Evolutionary conservation across 2,329 filamentous ascomycete species (phyloP).

Genomic region (Colletotrichum siamense): DNA sequence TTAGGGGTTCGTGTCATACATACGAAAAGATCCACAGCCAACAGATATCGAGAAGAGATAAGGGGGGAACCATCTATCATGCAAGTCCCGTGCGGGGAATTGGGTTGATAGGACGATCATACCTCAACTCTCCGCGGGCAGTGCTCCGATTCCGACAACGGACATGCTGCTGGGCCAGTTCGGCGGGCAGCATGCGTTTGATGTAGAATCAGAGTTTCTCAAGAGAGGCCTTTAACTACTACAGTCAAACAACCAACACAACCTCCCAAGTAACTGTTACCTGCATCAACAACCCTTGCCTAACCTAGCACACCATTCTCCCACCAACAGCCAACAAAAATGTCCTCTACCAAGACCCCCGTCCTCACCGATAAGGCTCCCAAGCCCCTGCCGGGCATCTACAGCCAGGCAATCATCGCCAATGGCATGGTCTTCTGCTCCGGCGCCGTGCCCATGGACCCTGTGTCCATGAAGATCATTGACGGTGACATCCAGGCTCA

Average conservation of each 20-base stretch:
- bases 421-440: conserved; percentile 74
- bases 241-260: neutral
- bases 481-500: conserved; percentile 69
- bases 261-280: neutral
- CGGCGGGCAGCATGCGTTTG: neutral
- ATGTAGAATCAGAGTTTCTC: neutral
- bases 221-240: neutral
- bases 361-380: conserved; percentile 46
- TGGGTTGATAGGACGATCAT: neutral
- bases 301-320: neutral
- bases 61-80: neutral
- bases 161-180: neutral
- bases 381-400: conserved; percentile 43
- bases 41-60: neutral
- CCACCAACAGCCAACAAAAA: neutral
- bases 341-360: conserved; percentile 33
- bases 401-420: conserved; percentile 67
- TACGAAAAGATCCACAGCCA: neutral
- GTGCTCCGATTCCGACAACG: neutral
- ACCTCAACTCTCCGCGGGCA: neutral
- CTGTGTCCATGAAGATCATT: conserved; percentile 61
- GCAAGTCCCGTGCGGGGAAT: neutral
- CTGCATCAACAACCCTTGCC: neutral
- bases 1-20: neutral
- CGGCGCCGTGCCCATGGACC: conserved; percentile 73